Evolutionary conservation across 164 flowering plant genomes (phyloP), one percentile per base, ranked within the genome.

Genomic region (Vitis rotundifolia): DNA sequence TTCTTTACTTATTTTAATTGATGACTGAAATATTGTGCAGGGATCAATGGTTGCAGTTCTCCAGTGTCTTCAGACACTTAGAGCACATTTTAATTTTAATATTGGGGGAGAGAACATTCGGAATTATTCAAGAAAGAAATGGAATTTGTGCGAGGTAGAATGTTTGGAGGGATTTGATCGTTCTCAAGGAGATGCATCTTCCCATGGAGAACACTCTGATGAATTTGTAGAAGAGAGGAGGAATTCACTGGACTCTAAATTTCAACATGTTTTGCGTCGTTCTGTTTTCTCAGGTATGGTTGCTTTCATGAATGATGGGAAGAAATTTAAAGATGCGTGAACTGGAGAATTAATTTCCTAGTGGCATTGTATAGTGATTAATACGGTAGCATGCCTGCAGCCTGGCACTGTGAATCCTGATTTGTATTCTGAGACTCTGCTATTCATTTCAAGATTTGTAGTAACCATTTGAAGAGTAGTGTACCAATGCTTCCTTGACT

Each of bases 21-120:
- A 49, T 62, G 28, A 54, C 61, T 60, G 68, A 51, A 16, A 61
- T 74, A 31, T 31, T 58, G 19, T 81, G 69, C 82, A 91, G 97
- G 97, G 94, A 55, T 79, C 91, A n/a, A 85, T 90, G 84, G 78
- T 49, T 37, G 77, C 82, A 28, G 88, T 91, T 72, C 66, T 91
- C 63, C 87, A 87, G 19, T 86, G 89, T 77, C 89, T 91, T 70
- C 75, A 73, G 68, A 74, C 82, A 9, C 85, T 91, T 55, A 78
- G 54, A 73, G 68, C 77, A 18, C 70, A 70, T 11, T 79, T 83
- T 62, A 71, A 67, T 68, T 72, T 60, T 14, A 69, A 69, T 70
- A 37, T 22, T 61, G 82, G 68, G 54, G 80, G 64, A 64, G 77
- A 70, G 61, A 71, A 59, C 50, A 55, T 49, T 61, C 69, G 70